Evolutionary conservation across 1,139 yeast genomes (phyloP).

Genomic region (Geotrichum reessii): DNA sequence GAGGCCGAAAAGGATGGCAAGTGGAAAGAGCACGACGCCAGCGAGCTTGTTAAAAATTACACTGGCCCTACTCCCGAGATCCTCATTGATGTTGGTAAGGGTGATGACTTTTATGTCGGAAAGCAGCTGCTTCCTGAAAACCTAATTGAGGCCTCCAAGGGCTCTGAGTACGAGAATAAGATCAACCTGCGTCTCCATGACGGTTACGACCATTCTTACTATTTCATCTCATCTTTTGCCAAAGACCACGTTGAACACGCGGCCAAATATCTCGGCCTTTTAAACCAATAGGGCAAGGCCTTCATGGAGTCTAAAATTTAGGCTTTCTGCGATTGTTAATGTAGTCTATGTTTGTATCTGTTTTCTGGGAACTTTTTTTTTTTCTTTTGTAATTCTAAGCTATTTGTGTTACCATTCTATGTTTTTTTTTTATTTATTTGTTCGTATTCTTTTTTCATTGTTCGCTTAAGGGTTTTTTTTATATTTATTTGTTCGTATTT

Average conservation of each 20-base stretch:
- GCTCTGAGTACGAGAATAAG: constrained; percentile 56
- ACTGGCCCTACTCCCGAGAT: constrained; percentile 53
- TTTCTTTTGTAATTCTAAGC: too few relatives aligned
- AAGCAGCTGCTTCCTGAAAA: constrained; percentile 77
- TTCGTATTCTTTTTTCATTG: not conserved
- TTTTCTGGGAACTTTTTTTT: too few relatives aligned
- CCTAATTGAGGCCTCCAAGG: constrained; percentile 57
- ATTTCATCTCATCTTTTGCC: constrained; percentile 73
- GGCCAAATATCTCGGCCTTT: constrained; percentile 53
- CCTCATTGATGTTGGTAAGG: constrained; percentile 76
- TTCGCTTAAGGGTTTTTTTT: not conserved
- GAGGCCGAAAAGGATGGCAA: constrained; percentile 41
- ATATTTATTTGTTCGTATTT: not conserved
- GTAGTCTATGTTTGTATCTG: not conserved
- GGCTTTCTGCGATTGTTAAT: not conserved
- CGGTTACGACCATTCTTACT: constrained; percentile 90
- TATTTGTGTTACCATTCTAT: too few relatives aligned
- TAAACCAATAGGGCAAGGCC: constrained; percentile 11
- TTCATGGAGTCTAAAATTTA: not conserved
- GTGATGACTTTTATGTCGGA: constrained; percentile 61
- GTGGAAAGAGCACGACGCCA: constrained; percentile 81
- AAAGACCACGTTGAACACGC: constrained; percentile 84
- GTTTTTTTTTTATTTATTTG: not conserved
- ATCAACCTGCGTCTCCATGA: constrained; percentile 61
- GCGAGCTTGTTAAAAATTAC: constrained; percentile 57